Evolutionary conservation across 129 eudicot species (phyloP).

Genomic region (Flaveria brownii): DNA sequence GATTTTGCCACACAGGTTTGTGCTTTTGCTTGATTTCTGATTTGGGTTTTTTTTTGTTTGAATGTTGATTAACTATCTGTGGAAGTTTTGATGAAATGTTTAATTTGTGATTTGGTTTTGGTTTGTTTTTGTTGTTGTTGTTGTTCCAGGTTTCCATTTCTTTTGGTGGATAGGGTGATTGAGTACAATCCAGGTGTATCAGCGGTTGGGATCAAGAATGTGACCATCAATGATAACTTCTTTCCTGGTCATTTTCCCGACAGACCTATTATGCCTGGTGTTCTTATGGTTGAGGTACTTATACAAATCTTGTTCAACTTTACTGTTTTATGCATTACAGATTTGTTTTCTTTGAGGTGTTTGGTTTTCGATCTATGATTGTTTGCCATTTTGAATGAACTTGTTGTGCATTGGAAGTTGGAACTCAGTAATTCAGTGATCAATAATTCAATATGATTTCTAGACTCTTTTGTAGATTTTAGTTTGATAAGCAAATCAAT

Average conservation of each 20-base stretch:
- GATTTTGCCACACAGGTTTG: constrained; percentile 90
- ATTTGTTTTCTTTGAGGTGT: not conserved
- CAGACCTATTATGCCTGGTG: constrained; percentile 99
- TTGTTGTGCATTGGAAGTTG: not conserved
- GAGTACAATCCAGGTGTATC: constrained; percentile 90
- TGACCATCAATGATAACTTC: constrained; percentile 93
- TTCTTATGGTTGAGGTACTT: constrained; percentile 97
- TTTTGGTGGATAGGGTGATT: constrained; percentile 94
- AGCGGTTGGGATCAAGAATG: constrained; percentile 94
- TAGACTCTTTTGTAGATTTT: not conserved
- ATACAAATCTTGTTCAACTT: not conserved
- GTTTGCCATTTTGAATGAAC: not conserved
- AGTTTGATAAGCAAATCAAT: not conserved
- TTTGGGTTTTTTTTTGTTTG: constrained; percentile 4
- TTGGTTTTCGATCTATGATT: not conserved
- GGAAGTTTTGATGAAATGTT: not conserved
- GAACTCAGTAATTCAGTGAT: not conserved
- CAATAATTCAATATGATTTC: not conserved
- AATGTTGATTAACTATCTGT: too few species aligned
- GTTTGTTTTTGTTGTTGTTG: constrained; percentile 26
- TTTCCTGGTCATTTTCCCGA: constrained; percentile 99
- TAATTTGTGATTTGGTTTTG: constrained; percentile 19
- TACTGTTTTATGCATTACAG: not conserved
- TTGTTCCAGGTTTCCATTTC: constrained; percentile 78
- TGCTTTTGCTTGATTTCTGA: constrained; percentile 26